These are phyloP conservation scores for Danielia oregonensis DNA, from an alignment of 805 yeast genomes.

Conservation along the genomic window DNA sequence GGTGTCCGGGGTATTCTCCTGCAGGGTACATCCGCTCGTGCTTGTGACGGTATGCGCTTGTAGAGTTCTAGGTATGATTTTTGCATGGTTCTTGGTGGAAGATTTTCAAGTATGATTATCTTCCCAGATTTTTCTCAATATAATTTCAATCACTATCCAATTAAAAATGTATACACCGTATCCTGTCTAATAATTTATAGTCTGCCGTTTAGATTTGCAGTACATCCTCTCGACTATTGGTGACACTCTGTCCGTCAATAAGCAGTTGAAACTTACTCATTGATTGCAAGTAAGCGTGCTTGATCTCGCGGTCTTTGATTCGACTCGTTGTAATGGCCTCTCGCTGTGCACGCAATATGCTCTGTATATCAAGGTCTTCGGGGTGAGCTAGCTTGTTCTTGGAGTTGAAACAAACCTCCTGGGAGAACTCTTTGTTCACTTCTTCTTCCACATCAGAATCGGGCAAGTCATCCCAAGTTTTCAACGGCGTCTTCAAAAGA, in stretches of 20 bases:
- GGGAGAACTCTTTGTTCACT: slow-evolving; percentile 32
- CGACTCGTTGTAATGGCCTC: slow-evolving; percentile 35
- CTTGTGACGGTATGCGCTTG: too few relatives aligned
- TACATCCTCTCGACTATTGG: slow-evolving; percentile 20
- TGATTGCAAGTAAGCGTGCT: slow-evolving; percentile 32
- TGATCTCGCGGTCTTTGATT: slow-evolving; percentile 40
- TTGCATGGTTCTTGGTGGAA: too few relatives aligned
- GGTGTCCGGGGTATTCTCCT: slow-evolving; percentile 10
- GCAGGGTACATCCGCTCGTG: too few relatives aligned
- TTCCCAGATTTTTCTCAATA: too few relatives aligned
- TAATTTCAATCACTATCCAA: too few relatives aligned
- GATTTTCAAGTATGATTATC: too few relatives aligned
- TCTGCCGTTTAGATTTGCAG: neutral
- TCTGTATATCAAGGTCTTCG: slow-evolving; percentile 35
- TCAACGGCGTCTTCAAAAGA: slow-evolving; percentile 54
- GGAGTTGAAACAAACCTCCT: slow-evolving; percentile 37
- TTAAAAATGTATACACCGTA: too few relatives aligned
- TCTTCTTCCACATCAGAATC: slow-evolving; percentile 38
- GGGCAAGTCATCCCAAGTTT: slow-evolving; percentile 67
- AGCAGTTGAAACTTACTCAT: slow-evolving; percentile 13
- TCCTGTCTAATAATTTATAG: too few relatives aligned
- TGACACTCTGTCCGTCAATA: slow-evolving; percentile 26
- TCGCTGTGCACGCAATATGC: slow-evolving; percentile 36
- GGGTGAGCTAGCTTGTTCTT: slow-evolving; percentile 28
- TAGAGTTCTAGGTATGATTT: too few relatives aligned